These are phyloP conservation scores for Vinca minor DNA, from an alignment of 257 asterid species.

Conservation along the genomic window DNA sequence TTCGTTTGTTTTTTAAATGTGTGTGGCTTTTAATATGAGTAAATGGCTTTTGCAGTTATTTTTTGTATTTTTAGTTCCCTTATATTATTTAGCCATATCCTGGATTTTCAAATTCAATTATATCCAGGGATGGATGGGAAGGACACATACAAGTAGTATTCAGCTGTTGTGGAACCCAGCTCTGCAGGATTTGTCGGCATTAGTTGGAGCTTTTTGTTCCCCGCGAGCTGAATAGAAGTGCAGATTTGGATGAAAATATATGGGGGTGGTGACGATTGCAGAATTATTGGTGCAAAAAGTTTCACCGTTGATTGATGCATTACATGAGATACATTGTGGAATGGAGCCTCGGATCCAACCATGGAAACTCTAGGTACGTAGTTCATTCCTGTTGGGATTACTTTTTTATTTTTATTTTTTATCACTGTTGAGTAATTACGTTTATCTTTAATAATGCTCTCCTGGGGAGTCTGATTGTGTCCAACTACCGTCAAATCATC, in stretches of 20 bases:
- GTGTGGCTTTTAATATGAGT: not conserved
- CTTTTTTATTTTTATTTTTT: too few species aligned
- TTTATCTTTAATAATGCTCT: too few species aligned
- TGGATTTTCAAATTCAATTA: not conserved
- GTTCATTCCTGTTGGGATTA: not conserved
- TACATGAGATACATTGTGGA: not conserved
- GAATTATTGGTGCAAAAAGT: too few species aligned
- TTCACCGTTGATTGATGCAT: too few species aligned
- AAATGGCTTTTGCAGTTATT: not conserved
- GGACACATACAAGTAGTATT: too few species aligned
- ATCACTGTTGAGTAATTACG: not conserved
- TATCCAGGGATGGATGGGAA: constrained; percentile 6
- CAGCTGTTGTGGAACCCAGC: too few species aligned
- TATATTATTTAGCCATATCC: not conserved
- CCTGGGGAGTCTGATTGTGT: constrained; percentile 3
- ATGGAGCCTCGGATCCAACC: not conserved
- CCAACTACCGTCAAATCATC: constrained; percentile 9
- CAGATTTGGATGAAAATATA: not conserved
- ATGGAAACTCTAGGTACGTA: not conserved
- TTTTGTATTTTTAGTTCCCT: not conserved
- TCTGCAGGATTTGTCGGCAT: constrained; percentile 1
- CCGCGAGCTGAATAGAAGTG: not conserved
- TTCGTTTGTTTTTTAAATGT: too few species aligned
- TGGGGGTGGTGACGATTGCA: not conserved
- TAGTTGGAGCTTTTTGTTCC: not conserved